Conservation (phyloP, 306 rosid genomes). For the Quercus alba region DNA sequence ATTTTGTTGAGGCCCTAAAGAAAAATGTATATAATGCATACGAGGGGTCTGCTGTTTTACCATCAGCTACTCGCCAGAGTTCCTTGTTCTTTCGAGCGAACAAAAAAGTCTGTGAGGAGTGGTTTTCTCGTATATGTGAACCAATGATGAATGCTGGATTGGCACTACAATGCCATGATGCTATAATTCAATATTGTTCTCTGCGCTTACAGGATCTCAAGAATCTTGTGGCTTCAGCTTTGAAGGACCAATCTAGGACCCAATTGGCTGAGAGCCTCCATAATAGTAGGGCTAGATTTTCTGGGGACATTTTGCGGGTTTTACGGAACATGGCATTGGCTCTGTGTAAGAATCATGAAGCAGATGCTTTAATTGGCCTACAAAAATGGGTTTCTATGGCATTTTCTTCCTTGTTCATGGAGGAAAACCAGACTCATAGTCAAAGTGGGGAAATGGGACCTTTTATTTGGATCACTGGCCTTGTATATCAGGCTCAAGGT, state of each 20-base stretch:
- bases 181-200: conserved; percentile 80
- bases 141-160: conserved; percentile 98
- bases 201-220: conserved; percentile 81
- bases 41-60: conserved; percentile 87
- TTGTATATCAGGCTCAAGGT: conserved; percentile 83
- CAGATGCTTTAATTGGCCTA: conserved; percentile 79
- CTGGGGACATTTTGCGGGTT: conserved; percentile 63
- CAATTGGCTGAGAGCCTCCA: conserved; percentile 59
- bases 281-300: conserved; percentile 53
- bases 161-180: conserved; percentile 86
- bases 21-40: conserved; percentile 94
- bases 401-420: conserved; percentile 64
- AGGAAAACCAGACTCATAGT: conserved; percentile 56
- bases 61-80: conserved; percentile 74
- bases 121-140: conserved; percentile 99
- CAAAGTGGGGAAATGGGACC: conserved; percentile 43
- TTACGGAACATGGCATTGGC: conserved; percentile 77
- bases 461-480: conserved; percentile 84
- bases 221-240: conserved; percentile 51
- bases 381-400: conserved; percentile 73
- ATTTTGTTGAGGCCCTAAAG: conserved; percentile 91
- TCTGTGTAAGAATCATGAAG: conserved; percentile 73
- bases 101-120: conserved; percentile 96
- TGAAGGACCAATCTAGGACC: conserved; percentile 78
- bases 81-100: conserved; percentile 91